These are phyloP conservation scores for Ogataea populi-albae DNA, from an alignment of 805 yeast species.

Conservation along the genomic window DNA sequence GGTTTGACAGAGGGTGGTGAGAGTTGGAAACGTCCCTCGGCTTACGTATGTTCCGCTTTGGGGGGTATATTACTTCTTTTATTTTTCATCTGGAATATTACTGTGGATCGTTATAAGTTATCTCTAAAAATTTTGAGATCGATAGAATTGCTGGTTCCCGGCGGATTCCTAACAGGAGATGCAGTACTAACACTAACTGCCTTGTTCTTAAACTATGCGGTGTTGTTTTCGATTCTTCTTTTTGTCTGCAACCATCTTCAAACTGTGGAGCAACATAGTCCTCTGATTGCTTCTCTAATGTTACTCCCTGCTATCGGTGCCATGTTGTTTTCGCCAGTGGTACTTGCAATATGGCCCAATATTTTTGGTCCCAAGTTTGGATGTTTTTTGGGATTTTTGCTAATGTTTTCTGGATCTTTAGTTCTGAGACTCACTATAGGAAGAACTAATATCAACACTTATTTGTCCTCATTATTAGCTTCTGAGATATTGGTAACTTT, in stretches of 20 bases:
- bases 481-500: conserved; percentile 18
- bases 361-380: no score
- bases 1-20: conserved; percentile 48
- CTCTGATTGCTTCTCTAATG: no score
- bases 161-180: conserved; percentile 18
- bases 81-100: conserved; percentile 34
- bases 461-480: conserved; percentile 4
- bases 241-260: no score
- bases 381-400: no score
- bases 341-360: no score
- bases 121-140: conserved; percentile 2
- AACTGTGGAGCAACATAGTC: no score
- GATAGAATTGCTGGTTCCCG: conserved; percentile 17
- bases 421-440: conserved; percentile 14
- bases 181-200: no score
- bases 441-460: conserved; percentile 6
- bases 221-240: no score
- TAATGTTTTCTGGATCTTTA: no score
- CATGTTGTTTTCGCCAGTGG: no score
- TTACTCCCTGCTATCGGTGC: no score
- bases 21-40: conserved; percentile 38
- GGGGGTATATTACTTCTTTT: conserved; percentile 33
- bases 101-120: conserved; percentile 8
- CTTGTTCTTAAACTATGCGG: no score
- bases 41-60: conserved; percentile 39